Evolutionary conservation across 768 basidiomycete genomes (phyloP).

Genomic region (Pleurotus djamor): DNA sequence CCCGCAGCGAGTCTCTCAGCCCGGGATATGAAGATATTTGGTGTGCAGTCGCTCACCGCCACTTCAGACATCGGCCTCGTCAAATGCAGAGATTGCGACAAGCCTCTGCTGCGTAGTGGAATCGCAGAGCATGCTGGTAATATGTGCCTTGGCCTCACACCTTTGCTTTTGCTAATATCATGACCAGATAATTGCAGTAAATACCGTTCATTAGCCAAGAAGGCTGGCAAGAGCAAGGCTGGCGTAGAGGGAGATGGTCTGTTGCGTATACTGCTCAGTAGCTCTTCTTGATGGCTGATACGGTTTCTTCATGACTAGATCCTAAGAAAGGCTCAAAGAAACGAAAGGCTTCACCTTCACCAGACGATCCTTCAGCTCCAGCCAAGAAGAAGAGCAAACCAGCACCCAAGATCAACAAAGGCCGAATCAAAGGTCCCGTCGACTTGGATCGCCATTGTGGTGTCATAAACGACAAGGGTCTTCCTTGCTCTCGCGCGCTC

Average conservation of each 20-base stretch:
- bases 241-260: slow-evolving; percentile 43
- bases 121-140: slow-evolving; percentile 75
- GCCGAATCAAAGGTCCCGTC: slow-evolving; percentile 80
- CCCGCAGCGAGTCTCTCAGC: slow-evolving; percentile 86
- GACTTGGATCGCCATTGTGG: slow-evolving; percentile 94
- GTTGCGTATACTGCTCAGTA: slow-evolving; percentile 8
- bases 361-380: slow-evolving; percentile 60
- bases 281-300: slow-evolving; percentile 6
- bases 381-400: slow-evolving; percentile 79
- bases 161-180: neutral
- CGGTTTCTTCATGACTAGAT: slow-evolving; percentile 16
- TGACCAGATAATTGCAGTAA: slow-evolving; percentile 56
- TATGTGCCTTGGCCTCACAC: slow-evolving; percentile 14
- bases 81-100: slow-evolving; percentile 79
- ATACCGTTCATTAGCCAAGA: slow-evolving; percentile 52
- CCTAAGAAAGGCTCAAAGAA: slow-evolving; percentile 64
- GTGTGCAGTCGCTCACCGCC: slow-evolving; percentile 69
- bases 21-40: slow-evolving; percentile 87
- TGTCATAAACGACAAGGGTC: slow-evolving; percentile 92
- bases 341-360: slow-evolving; percentile 76
- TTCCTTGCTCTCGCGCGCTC: slow-evolving; percentile 91
- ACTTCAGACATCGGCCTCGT: slow-evolving; percentile 60
- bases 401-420: slow-evolving; percentile 70
- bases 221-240: slow-evolving; percentile 53
- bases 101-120: slow-evolving; percentile 76